Conservation (phyloP, 2,329 filamentous ascomycete genomes). For the Trichoderma gracile region DNA sequence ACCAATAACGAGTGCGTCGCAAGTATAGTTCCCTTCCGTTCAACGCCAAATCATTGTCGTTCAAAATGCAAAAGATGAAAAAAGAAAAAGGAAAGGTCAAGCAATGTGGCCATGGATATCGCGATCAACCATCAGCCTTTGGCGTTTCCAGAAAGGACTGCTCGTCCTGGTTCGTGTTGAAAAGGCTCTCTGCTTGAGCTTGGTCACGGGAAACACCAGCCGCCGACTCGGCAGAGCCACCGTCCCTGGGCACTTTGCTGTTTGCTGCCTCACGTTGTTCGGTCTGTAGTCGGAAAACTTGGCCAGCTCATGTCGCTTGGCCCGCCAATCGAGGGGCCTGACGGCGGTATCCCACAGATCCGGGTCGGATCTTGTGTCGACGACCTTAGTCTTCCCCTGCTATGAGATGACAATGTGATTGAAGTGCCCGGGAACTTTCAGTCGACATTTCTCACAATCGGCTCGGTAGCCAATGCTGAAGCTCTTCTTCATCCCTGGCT, state of each 20-base stretch:
- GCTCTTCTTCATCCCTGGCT: constrained; percentile 66
- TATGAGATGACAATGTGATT: constrained; percentile 74
- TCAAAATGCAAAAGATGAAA: neutral
- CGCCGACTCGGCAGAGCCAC: neutral
- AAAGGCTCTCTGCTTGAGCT: neutral
- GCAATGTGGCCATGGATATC: constrained; percentile 15
- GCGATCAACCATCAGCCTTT: constrained; percentile 13
- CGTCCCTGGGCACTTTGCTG: neutral
- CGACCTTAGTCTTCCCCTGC: constrained; percentile 35
- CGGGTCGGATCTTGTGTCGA: constrained; percentile 31
- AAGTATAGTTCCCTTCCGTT: neutral
- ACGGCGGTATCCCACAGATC: constrained; percentile 34
- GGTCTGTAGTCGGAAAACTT: neutral
- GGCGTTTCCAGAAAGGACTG: constrained; percentile 16
- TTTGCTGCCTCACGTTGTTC: neutral
- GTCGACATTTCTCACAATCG: constrained; percentile 75
- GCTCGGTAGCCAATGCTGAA: constrained; percentile 78
- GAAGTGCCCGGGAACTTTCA: constrained; percentile 76
- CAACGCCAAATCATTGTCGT: constrained; percentile 10
- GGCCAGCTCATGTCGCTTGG: constrained; percentile 26
- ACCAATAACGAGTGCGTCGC: constrained; percentile 19
- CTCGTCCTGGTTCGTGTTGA: neutral
- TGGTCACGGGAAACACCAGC: neutral
- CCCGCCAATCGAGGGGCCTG: constrained; percentile 32
- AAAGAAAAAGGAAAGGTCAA: constrained; percentile 4